phyloP scores from a whole-genome alignment of 2,329 filamentous ascomycete genomes.

The Aspergillus sp. region DNA sequence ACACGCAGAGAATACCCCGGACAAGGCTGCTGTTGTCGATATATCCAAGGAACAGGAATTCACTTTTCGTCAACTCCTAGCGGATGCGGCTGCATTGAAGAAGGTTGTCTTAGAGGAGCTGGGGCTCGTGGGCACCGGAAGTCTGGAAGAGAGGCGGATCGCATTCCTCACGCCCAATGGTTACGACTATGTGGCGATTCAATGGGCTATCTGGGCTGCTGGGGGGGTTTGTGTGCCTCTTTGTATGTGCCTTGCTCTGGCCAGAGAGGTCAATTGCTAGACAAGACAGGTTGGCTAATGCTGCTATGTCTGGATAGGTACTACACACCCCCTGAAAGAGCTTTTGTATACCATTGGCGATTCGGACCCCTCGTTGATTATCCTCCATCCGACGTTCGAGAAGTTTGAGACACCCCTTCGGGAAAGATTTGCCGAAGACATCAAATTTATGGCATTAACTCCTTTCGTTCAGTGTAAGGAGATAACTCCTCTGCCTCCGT shows the following conservation, averaged over 20 bases:
- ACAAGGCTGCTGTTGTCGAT: conserved; percentile 34
- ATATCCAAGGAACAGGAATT: conserved; percentile 31
- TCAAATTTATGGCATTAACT: conserved; percentile 25
- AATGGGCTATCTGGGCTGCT: conserved; percentile 39
- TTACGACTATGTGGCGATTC: conserved; percentile 36
- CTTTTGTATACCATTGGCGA: conserved; percentile 36
- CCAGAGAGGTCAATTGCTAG: not conserved
- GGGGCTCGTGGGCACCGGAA: conserved; percentile 12
- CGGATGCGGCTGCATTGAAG: conserved; percentile 30
- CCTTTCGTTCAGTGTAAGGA: conserved; percentile 14
- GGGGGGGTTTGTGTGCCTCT: conserved; percentile 38
- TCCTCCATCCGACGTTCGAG: conserved; percentile 33
- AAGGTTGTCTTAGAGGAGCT: conserved; percentile 28
- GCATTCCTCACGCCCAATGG: conserved; percentile 34
- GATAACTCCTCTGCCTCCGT: conserved; percentile 22
- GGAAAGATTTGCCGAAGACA: conserved; percentile 17
- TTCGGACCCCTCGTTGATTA: conserved; percentile 35
- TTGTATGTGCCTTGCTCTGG: conserved; percentile 22
- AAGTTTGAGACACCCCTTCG: conserved; percentile 25
- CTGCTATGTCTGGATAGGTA: conserved; percentile 19
- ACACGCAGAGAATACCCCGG: conserved; percentile 23
- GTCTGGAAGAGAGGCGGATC: conserved; percentile 32
- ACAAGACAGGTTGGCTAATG: not conserved
- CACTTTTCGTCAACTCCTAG: conserved; percentile 34
- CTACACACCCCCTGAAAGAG: conserved; percentile 35